Conservation (phyloP, 805 yeast genomes). For the Wickerhamiella lipophila region DNA sequence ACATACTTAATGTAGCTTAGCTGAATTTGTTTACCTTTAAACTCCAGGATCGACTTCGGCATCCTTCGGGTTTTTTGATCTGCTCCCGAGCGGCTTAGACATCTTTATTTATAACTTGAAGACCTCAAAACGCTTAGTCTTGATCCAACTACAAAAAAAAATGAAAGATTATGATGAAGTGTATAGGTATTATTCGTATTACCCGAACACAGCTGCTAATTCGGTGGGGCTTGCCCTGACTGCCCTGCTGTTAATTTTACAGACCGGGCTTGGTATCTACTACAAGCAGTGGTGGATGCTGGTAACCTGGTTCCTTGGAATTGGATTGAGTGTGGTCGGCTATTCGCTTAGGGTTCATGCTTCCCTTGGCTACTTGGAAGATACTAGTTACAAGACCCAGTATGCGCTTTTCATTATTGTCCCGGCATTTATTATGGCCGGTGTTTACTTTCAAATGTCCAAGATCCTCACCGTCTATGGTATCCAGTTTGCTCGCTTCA, state of each 20-base stretch:
- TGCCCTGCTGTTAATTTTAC: slow-evolving; percentile 35
- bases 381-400: slow-evolving; percentile 45
- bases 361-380: slow-evolving; percentile 25
- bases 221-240: slow-evolving; percentile 43
- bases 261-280: slow-evolving; percentile 33
- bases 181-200: slow-evolving; percentile 15
- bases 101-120: too few species aligned
- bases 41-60: too few species aligned
- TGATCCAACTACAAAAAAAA: too few species aligned
- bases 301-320: slow-evolving; percentile 42
- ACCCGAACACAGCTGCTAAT: slow-evolving; percentile 48
- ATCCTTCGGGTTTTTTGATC: too few species aligned
- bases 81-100: too few species aligned
- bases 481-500: slow-evolving; percentile 35
- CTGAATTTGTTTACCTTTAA: too few species aligned
- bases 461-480: slow-evolving; percentile 55
- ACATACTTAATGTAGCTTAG: too few species aligned
- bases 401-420: slow-evolving; percentile 59
- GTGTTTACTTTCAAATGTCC: slow-evolving; percentile 59
- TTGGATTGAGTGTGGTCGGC: slow-evolving; percentile 52
- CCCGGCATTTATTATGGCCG: slow-evolving; percentile 78
- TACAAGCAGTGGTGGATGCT: slow-evolving; percentile 57
- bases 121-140: too few species aligned
- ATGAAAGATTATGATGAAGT: background rate
- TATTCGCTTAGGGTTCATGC: slow-evolving; percentile 49